Conservation (phyloP, 2,329 filamentous ascomycete genomes). For the Colletotrichum liriopes region DNA sequence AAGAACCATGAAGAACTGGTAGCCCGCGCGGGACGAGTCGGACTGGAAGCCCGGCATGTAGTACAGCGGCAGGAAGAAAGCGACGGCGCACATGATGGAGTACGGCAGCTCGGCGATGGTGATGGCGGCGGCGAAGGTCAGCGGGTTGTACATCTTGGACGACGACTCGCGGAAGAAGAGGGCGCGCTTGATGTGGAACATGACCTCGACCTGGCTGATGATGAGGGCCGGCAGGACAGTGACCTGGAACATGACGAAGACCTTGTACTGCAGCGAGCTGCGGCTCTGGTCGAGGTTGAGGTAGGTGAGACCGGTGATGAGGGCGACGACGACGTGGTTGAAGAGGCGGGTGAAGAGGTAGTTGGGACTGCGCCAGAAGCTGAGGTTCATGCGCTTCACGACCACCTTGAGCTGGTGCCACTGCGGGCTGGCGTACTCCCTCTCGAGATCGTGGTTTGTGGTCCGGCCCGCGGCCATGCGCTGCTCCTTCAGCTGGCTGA, state of each 20-base stretch:
- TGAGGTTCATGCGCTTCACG: conserved; percentile 79
- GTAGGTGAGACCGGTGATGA: conserved; percentile 86
- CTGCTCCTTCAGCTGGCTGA: conserved; percentile 75
- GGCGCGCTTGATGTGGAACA: conserved; percentile 84
- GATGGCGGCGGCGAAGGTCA: conserved; percentile 84
- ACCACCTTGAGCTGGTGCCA: conserved; percentile 85
- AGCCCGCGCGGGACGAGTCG: conserved; percentile 78
- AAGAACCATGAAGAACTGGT: conserved; percentile 89
- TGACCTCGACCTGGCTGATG: conserved; percentile 86
- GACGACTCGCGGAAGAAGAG: conserved; percentile 91
- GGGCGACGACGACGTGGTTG: conserved; percentile 84
- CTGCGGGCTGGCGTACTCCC: conserved; percentile 87
- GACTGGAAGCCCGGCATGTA: conserved; percentile 84
- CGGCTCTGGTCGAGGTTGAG: conserved; percentile 83
- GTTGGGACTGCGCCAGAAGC: conserved; percentile 89
- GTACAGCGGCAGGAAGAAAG: conserved; percentile 88
- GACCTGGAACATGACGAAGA: conserved; percentile 93
- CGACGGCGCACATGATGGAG: conserved; percentile 83
- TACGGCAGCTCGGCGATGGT: conserved; percentile 90
- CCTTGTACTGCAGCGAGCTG: conserved; percentile 84
- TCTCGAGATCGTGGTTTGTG: conserved; percentile 70
- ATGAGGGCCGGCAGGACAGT: conserved; percentile 88
- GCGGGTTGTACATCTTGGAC: conserved; percentile 87
- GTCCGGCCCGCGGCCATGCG: conserved; percentile 60
- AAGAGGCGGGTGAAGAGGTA: conserved; percentile 92